phyloP scores from a whole-genome alignment of 352 stramenopile genomes.

The Albugo candida region DNA sequence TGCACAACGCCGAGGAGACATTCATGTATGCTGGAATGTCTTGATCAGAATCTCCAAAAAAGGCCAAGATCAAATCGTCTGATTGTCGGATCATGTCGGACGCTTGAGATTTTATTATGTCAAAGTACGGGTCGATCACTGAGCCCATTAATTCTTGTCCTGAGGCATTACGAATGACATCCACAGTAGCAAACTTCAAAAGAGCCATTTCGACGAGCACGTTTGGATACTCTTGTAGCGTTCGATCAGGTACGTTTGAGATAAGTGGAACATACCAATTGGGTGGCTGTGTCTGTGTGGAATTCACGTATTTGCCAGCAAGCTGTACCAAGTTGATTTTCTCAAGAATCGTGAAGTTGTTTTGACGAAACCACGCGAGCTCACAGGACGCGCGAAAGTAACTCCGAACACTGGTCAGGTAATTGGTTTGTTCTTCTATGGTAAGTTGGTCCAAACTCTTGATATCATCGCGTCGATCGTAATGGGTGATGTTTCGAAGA shows the following conservation, averaged over 20 bases:
- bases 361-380: not conserved
- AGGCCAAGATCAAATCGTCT: not conserved
- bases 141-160: not conserved
- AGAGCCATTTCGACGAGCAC: conserved; percentile 2
- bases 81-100: not conserved
- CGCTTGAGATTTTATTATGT: not conserved
- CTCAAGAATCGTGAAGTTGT: not conserved
- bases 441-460: too few relatives aligned
- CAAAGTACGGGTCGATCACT: conserved; percentile 1
- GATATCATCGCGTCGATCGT: too few relatives aligned
- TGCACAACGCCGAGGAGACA: conserved; percentile 3
- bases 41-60: not conserved
- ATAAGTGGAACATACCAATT: too few relatives aligned
- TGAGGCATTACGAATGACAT: not conserved
- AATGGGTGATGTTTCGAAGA: too few relatives aligned
- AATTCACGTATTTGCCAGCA: not conserved
- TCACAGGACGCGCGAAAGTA: not conserved
- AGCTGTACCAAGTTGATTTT: not conserved
- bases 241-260: too few relatives aligned
- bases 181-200: not conserved
- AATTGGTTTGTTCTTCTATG: not conserved
- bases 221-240: too few relatives aligned
- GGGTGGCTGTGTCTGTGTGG: too few relatives aligned
- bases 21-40: not conserved
- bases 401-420: not conserved